Conservation (phyloP, 2,329 filamentous ascomycete species). For the Xylaria sp. region DNA sequence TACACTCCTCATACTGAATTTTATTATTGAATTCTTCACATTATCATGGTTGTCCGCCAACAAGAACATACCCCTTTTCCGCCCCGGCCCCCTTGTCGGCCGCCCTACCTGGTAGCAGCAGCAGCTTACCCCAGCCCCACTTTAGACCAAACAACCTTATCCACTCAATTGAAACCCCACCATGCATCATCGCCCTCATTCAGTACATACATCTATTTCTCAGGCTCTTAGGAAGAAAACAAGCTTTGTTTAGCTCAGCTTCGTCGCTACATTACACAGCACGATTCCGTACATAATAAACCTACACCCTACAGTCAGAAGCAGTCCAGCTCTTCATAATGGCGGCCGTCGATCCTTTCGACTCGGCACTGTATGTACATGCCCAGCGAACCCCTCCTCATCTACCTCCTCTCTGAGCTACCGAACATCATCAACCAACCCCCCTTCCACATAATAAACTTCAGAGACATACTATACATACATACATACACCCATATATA, state of each 20-base stretch:
- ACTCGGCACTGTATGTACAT: conserved; percentile 76
- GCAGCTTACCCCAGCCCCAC: conserved; percentile 13
- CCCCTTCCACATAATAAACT: conserved; percentile 22
- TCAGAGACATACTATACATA: not conserved
- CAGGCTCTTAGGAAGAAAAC: not conserved
- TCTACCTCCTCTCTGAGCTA: conserved; percentile 5
- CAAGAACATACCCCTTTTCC: not conserved
- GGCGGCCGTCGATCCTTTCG: conserved; percentile 73
- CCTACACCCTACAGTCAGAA: not conserved
- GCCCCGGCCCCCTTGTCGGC: conserved; percentile 5
- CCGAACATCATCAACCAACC: too few relatives aligned
- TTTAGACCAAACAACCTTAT: conserved; percentile 5
- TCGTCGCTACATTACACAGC: not conserved
- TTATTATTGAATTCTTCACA: not conserved
- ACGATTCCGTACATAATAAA: conserved; percentile 1
- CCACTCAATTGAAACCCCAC: conserved; percentile 24
- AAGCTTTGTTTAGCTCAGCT: not conserved
- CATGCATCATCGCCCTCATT: conserved; percentile 23
- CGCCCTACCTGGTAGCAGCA: conserved; percentile 3
- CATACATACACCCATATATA: too few relatives aligned
- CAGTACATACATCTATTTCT: not conserved
- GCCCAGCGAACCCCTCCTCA: conserved; percentile 15
- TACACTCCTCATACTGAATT: not conserved
- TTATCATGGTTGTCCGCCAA: not conserved
- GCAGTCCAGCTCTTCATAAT: conserved; percentile 48